Evolutionary conservation across 2,329 filamentous ascomycete species (phyloP), one percentile per base, ranked within the genome.

Genomic region (Zymoseptoria tritici): DNA sequence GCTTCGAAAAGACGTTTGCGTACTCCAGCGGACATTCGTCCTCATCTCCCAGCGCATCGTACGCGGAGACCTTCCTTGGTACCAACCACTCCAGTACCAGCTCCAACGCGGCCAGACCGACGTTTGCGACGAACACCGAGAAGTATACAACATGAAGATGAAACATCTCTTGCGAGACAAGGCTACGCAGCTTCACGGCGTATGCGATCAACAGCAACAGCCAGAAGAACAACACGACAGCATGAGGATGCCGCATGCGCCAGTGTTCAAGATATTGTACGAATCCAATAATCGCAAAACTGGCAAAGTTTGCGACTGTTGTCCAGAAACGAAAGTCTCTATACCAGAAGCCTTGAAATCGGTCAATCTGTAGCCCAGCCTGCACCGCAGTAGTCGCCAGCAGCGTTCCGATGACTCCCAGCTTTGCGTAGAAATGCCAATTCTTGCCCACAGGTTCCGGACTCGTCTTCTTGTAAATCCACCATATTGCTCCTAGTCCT

Each of bases 171-270:
- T 93, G 90, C 4, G 89, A 87, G 60, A 96, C 79, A 63, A 96
- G 82, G 8, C 91, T 96, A 63, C 91, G 89, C 56, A 96, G 81
- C 79, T 96, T 96, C 71, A 96, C 83, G 8, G 83, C 83, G 66
- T 90, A 87, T 3, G 85, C 85, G 68, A 96, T 86, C 61, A 94
- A 79, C 62, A 95, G 86, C 68, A 96, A 85, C 21, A 96, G 81
- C 92, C 93, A 97, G 81, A 91, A 97, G 74, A 96, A 90, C 55
- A 97, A 81, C 2, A 90, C 91, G 22, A 96, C 88, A 11, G 89
- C 91, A 72, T 96, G 96, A 29, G 92, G 86, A 68, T 93, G 88
- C 58, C 91, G 84, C 63, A 90, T 87, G 26, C 92, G 85, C 73
- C 85, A 86, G 73, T 96, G 89, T 73, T 97, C 92, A 63, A 90